Evolutionary conservation across 305 asterid genomes (phyloP).

Genomic region (Fraxinus floribunda): DNA sequence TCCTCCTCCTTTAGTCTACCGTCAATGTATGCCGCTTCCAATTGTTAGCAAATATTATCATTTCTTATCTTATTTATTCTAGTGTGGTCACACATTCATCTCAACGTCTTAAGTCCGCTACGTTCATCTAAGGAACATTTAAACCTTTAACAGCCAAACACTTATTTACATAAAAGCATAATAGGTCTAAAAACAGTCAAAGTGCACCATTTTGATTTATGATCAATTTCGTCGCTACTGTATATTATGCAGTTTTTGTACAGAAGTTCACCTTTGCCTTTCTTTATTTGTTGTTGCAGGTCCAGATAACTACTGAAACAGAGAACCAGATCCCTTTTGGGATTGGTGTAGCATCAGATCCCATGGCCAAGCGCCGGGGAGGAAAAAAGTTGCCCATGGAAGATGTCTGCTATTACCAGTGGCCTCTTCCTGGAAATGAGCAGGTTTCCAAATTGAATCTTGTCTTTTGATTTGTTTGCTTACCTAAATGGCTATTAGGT

Average conservation of each 20-base stretch:
- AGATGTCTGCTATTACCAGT: slow-evolving; percentile 86
- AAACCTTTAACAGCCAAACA: background rate
- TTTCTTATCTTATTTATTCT: background rate
- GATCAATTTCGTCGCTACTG: background rate
- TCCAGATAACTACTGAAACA: slow-evolving; percentile 58
- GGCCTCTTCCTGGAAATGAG: slow-evolving; percentile 90
- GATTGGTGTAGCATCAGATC: slow-evolving; percentile 87
- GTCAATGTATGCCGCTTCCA: background rate
- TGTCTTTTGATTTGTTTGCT: slow-evolving; percentile 21
- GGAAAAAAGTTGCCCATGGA: slow-evolving; percentile 94
- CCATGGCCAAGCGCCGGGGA: slow-evolving; percentile 94
- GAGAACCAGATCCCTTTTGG: slow-evolving; percentile 73
- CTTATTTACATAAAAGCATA: background rate
- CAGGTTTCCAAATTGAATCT: slow-evolving; percentile 55
- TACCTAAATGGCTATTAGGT: slow-evolving; percentile 21
- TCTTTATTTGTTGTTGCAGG: slow-evolving; percentile 43
- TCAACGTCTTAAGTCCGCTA: background rate
- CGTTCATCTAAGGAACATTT: background rate
- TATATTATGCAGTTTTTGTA: background rate
- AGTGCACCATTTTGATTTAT: background rate
- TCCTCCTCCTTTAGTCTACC: background rate
- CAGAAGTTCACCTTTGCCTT: background rate
- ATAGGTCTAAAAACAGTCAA: background rate
- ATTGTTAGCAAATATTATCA: background rate
- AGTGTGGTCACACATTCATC: background rate